A percentile compares a stretch with the other conserved stretches of the same genome.
These are phyloP conservation scores for Coemansia sp. DNA, from an alignment of 192 early-diverging fungal genomes.

Conservation along the genomic window DNA sequence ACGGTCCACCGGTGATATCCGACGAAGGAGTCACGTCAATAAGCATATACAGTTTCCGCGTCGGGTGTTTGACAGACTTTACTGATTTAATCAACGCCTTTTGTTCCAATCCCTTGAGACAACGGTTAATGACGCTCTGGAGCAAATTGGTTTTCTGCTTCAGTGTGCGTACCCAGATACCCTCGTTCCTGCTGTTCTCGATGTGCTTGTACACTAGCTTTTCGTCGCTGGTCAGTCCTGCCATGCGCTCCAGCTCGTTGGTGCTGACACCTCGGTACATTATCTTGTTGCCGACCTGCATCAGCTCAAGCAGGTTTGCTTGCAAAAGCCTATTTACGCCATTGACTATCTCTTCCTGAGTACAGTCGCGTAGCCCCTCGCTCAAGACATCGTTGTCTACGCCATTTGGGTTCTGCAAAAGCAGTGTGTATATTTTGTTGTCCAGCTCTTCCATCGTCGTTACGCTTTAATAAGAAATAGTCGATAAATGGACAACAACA, in stretches of 20 bases:
- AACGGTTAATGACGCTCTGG: constrained; percentile 69
- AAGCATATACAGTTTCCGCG: constrained; percentile 89
- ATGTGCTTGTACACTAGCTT: constrained; percentile 80
- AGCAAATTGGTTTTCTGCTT: constrained; percentile 79
- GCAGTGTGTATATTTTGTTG: constrained; percentile 16
- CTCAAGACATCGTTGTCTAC: constrained; percentile 20
- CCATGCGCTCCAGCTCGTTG: constrained; percentile 43
- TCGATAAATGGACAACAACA: no score
- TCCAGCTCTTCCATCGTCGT: constrained; percentile 19
- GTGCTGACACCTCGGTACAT: constrained; percentile 31
- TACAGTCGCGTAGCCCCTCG: constrained; percentile 10
- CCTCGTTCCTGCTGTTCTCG: constrained; percentile 75
- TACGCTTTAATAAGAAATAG: no score
- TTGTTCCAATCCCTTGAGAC: constrained; percentile 79
- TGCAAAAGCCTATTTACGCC: constrained; percentile 39
- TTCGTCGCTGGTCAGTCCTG: constrained; percentile 67
- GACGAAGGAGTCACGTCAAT: constrained; percentile 75
- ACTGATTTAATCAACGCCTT: constrained; percentile 79
- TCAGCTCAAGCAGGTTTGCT: constrained; percentile 31
- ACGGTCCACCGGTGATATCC: constrained; percentile 89
- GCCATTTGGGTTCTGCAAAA: constrained; percentile 17
- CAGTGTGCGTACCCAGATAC: constrained; percentile 81
- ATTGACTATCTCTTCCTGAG: constrained; percentile 36
- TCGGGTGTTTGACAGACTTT: constrained; percentile 89
- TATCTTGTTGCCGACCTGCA: constrained; percentile 26